phyloP scores from a whole-genome alignment of 2,329 filamentous ascomycete species.

The Tothia fuscella region DNA sequence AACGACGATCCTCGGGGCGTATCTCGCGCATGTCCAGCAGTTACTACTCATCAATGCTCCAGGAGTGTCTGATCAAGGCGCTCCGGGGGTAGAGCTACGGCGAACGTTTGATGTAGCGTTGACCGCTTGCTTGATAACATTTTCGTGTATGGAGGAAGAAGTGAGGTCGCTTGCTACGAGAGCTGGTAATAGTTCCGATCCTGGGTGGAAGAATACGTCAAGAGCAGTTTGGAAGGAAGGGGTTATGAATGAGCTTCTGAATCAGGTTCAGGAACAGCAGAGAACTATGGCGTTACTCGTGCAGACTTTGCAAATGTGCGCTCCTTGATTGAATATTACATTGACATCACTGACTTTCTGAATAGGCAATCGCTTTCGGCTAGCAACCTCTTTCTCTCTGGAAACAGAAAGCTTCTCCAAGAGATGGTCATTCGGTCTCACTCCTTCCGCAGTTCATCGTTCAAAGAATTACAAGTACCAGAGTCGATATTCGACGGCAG shows the following conservation, averaged over 20 bases:
- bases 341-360: background rate
- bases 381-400: background rate
- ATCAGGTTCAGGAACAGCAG: conserved; percentile 7
- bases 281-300: conserved; percentile 6
- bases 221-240: conserved; percentile 1
- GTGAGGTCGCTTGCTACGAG: conserved; percentile 3
- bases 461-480: conserved; percentile 1
- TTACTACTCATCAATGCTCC: conserved; percentile 7
- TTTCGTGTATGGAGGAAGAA: conserved; percentile 6
- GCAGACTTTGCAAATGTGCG: conserved; percentile 6
- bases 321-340: background rate
- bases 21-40: conserved; percentile 3
- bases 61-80: background rate
- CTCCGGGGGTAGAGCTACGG: conserved; percentile 2
- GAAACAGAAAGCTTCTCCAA: background rate
- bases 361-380: conserved; percentile 3
- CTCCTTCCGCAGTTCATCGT: background rate
- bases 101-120: conserved; percentile 3
- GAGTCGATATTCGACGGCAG: conserved; percentile 2
- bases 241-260: conserved; percentile 5
- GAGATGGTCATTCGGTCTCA: background rate
- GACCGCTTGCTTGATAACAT: conserved; percentile 6
- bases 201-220: background rate
- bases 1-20: conserved; percentile 7
- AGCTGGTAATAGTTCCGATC: background rate